phyloP scores from a whole-genome alignment of 116 monocot genomes.

The Trichopus zeylanicus region DNA sequence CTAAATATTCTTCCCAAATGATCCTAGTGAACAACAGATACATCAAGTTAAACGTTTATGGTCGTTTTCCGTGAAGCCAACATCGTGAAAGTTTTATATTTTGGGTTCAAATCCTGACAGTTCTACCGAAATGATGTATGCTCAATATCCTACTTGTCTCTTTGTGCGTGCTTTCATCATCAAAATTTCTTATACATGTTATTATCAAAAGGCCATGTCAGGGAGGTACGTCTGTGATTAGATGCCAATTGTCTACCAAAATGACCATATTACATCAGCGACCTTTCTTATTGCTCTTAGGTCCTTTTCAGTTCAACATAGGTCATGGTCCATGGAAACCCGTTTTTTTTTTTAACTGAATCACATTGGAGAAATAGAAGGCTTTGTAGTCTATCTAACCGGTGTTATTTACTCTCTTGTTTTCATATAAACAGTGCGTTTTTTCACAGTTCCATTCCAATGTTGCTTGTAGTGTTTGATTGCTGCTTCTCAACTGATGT shows the following conservation, averaged over 20 bases:
- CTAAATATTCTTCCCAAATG: neutral
- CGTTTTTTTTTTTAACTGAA: too few relatives aligned
- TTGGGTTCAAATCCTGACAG: neutral
- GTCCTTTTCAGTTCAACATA: too few relatives aligned
- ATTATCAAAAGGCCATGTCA: neutral
- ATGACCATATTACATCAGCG: too few relatives aligned
- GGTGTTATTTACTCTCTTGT: neutral
- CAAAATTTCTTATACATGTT: neutral
- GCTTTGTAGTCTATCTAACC: too few relatives aligned
- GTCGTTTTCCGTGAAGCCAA: neutral
- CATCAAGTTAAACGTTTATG: neutral
- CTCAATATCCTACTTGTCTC: neutral
- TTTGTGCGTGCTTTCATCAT: too few relatives aligned
- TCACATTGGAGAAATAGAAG: too few relatives aligned
- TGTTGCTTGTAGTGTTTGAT: constrained; percentile 6
- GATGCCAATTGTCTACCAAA: too few relatives aligned
- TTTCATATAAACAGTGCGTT: neutral
- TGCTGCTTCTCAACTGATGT: constrained; percentile 29
- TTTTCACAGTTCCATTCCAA: neutral
- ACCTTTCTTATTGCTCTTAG: too few relatives aligned
- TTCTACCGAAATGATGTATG: neutral
- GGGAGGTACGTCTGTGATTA: too few relatives aligned
- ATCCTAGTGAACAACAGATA: neutral
- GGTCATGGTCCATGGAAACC: too few relatives aligned
- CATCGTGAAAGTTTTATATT: neutral